Conservation (phyloP, 2,329 filamentous ascomycete species). For the Penicillium concentricum region DNA sequence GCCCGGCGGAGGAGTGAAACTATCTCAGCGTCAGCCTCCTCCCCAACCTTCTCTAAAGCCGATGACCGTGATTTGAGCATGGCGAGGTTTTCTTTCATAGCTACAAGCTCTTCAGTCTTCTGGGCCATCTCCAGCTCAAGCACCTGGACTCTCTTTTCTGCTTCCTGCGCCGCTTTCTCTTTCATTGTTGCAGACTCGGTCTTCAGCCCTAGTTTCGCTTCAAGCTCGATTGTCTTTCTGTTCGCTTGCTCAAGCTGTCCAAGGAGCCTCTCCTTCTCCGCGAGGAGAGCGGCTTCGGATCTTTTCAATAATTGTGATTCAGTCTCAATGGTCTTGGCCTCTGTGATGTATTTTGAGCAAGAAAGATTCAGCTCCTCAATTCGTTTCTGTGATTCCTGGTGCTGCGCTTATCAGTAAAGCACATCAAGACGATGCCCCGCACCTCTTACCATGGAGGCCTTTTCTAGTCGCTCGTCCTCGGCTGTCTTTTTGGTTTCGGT, state of each 20-base stretch:
- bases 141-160: slow-evolving; percentile 14
- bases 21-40: slow-evolving; percentile 25
- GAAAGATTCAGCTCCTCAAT: slow-evolving; percentile 19
- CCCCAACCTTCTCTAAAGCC: slow-evolving; percentile 20
- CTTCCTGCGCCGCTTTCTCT: slow-evolving; percentile 2
- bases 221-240: slow-evolving; percentile 22
- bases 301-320: slow-evolving; percentile 25
- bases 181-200: slow-evolving; percentile 5
- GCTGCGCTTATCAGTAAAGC: slow-evolving; percentile 21
- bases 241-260: slow-evolving; percentile 22
- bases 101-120: slow-evolving; percentile 33
- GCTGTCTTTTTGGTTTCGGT: slow-evolving; percentile 15
- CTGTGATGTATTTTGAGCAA: slow-evolving; percentile 11
- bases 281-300: slow-evolving; percentile 15
- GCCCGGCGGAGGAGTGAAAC: slow-evolving; percentile 24
- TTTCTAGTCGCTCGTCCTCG: slow-evolving; percentile 11
- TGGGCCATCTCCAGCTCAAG: slow-evolving; percentile 15
- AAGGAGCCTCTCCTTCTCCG: slow-evolving; percentile 19
- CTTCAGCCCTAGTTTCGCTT: slow-evolving; percentile 11
- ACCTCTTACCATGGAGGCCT: slow-evolving; percentile 20
- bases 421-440: not conserved
- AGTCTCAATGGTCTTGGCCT: slow-evolving; percentile 13
- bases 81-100: slow-evolving; percentile 10
- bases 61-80: slow-evolving; percentile 12
- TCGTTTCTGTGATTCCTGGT: slow-evolving; percentile 17